These are phyloP conservation scores for Mrakia blollopis DNA, from an alignment of 768 basidiomycete species.

Conservation along the genomic window DNA sequence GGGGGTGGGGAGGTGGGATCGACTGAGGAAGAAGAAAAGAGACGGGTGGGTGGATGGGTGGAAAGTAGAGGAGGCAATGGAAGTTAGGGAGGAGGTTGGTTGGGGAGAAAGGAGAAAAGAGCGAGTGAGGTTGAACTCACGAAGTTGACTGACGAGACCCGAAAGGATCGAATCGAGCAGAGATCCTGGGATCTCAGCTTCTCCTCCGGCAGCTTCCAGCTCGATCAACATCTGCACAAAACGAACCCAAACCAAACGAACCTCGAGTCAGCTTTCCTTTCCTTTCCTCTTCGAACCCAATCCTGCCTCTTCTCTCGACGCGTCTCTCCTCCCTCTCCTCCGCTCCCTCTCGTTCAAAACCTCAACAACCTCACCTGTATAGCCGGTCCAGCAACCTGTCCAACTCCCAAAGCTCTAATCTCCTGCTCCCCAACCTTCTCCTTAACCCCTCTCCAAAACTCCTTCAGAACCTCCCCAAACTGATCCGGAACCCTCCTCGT, in stretches of 20 bases:
- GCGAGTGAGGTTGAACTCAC: slow-evolving; percentile 49
- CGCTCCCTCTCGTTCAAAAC: background rate
- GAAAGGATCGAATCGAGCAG: slow-evolving; percentile 75
- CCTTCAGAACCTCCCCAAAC: slow-evolving; percentile 50
- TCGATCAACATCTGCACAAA: slow-evolving; percentile 66
- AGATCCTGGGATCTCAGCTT: slow-evolving; percentile 59
- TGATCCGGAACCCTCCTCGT: slow-evolving; percentile 47
- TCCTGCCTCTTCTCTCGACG: slow-evolving; percentile 20
- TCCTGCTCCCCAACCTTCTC: slow-evolving; percentile 62
- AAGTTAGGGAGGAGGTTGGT: too few relatives aligned
- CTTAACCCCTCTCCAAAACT: slow-evolving; percentile 54
- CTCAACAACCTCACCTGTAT: slow-evolving; percentile 38
- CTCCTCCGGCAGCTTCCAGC: slow-evolving; percentile 65
- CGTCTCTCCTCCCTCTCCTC: background rate
- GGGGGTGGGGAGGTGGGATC: slow-evolving; percentile 39
- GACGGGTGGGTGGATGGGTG: slow-evolving; percentile 34
- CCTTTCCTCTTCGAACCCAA: too few relatives aligned
- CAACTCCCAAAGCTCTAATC: slow-evolving; percentile 67
- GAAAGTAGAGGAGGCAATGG: background rate
- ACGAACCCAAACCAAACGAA: background rate
- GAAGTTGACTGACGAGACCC: slow-evolving; percentile 62
- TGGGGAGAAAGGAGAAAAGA: background rate
- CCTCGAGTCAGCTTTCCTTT: background rate
- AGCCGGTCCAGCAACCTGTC: slow-evolving; percentile 57
- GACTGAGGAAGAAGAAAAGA: background rate